phyloP scores from a whole-genome alignment of 2,329 filamentous ascomycete genomes.

The Hansfordia pulvinata region DNA sequence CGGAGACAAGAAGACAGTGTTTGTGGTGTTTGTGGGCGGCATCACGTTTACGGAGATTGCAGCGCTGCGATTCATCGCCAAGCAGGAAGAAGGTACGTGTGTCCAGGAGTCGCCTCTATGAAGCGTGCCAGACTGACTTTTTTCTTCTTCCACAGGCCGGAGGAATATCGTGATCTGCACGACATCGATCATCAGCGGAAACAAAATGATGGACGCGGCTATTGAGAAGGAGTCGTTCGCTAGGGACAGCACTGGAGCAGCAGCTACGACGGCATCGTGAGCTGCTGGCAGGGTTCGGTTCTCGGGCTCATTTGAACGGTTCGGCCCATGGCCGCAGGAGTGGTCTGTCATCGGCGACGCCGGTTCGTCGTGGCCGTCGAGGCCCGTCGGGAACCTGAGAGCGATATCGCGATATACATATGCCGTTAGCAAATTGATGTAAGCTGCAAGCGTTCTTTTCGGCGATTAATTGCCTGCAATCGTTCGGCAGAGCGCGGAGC shows the following conservation, averaged over 20 bases:
- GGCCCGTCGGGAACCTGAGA: no score
- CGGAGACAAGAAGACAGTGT: conserved; percentile 67
- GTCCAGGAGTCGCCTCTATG: conserved; percentile 4
- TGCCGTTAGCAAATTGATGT: no score
- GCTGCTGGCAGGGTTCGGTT: no score
- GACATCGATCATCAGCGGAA: conserved; percentile 81
- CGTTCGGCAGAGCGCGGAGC: no score
- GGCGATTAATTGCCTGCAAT: no score
- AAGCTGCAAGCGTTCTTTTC: no score
- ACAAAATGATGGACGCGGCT: conserved; percentile 75
- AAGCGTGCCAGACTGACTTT: conserved; percentile 4
- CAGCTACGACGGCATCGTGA: conserved; percentile 5
- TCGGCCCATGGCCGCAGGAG: no score
- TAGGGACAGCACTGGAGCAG: conserved; percentile 19
- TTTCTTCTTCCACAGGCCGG: conserved; percentile 32
- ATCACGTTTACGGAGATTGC: conserved; percentile 95
- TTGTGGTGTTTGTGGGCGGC: conserved; percentile 96
- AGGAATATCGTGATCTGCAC: conserved; percentile 85
- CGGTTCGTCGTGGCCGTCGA: no score
- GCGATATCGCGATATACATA: no score
- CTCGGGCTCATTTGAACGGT: no score
- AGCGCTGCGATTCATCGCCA: conserved; percentile 78
- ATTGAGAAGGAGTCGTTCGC: conserved; percentile 58
- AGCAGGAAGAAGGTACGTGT: conserved; percentile 57
- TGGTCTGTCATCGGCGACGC: no score